These are phyloP conservation scores for Talaromyces sp. DNA, from an alignment of 2,329 filamentous ascomycete species.

Conservation along the genomic window DNA sequence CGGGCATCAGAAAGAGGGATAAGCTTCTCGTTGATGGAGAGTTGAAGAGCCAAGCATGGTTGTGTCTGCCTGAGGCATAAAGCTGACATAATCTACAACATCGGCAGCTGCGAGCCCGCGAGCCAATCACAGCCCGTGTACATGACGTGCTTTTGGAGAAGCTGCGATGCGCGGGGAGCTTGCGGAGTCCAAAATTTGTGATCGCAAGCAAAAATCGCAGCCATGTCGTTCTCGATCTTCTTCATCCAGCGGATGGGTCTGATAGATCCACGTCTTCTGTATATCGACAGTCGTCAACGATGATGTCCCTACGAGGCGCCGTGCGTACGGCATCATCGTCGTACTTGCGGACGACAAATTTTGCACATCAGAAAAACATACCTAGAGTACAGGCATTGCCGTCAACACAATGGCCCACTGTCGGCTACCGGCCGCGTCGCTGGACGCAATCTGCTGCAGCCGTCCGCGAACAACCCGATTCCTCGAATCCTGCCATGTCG, in stretches of 20 bases:
- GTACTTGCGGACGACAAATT: constrained; percentile 14
- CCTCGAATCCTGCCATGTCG: constrained; percentile 74
- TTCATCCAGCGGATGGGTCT: neutral
- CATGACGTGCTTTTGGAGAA: constrained; percentile 20
- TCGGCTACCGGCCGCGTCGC: constrained; percentile 22
- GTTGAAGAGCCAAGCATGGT: neutral
- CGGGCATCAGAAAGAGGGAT: neutral
- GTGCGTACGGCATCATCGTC: constrained; percentile 22
- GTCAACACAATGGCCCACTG: constrained; percentile 16
- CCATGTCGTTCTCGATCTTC: neutral
- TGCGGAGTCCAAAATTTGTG: neutral
- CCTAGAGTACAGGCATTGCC: neutral
- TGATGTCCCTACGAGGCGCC: constrained; percentile 24
- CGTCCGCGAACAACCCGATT: constrained; percentile 23
- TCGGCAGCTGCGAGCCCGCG: neutral
- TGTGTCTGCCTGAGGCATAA: neutral
- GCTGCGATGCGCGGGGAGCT: constrained; percentile 40
- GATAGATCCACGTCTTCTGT: neutral
- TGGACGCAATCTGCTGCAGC: constrained; percentile 24
- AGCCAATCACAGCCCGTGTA: constrained; percentile 12
- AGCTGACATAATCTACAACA: neutral
- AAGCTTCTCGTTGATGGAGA: neutral
- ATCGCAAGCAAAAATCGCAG: neutral
- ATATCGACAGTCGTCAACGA: constrained; percentile 9
- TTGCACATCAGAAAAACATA: constrained; percentile 18